Conservation (phyloP, 306 rosid genomes). For the Acacia confusa region DNA sequence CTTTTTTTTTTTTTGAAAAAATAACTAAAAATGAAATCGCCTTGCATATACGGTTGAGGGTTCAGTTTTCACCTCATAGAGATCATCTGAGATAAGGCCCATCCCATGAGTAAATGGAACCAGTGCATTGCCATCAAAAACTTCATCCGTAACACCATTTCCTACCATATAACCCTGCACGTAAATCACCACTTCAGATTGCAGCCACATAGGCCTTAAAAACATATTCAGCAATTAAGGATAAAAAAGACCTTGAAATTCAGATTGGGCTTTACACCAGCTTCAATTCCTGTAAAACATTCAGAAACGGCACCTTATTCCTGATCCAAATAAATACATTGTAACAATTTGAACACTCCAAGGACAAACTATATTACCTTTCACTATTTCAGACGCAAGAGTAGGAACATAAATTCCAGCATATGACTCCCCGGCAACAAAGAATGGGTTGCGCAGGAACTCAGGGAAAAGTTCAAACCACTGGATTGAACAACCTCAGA, state of each 20-base stretch:
- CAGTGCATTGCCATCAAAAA: constrained; percentile 86
- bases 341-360: neutral
- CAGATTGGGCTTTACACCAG: constrained; percentile 48
- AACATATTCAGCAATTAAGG: neutral
- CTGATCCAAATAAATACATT: neutral
- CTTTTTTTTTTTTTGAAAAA: neutral
- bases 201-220: constrained; percentile 8
- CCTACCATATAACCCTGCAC: constrained; percentile 91
- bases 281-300: constrained; percentile 52
- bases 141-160: constrained; percentile 84
- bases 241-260: constrained; percentile 60
- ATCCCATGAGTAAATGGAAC: constrained; percentile 94
- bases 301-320: constrained; percentile 8
- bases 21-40: neutral
- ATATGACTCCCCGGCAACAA: constrained; percentile 86
- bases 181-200: constrained; percentile 3
- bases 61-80: constrained; percentile 62
- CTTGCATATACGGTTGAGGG: neutral
- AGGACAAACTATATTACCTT: constrained; percentile 53
- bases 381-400: constrained; percentile 63
- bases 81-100: constrained; percentile 87
- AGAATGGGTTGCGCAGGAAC: constrained; percentile 72
- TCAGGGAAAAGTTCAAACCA: constrained; percentile 85
- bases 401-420: constrained; percentile 97
- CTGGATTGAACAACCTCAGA: constrained; percentile 41